Evolutionary conservation across 2,329 filamentous ascomycete genomes (phyloP).

Genomic region (Ceratocystis lukuohia): DNA sequence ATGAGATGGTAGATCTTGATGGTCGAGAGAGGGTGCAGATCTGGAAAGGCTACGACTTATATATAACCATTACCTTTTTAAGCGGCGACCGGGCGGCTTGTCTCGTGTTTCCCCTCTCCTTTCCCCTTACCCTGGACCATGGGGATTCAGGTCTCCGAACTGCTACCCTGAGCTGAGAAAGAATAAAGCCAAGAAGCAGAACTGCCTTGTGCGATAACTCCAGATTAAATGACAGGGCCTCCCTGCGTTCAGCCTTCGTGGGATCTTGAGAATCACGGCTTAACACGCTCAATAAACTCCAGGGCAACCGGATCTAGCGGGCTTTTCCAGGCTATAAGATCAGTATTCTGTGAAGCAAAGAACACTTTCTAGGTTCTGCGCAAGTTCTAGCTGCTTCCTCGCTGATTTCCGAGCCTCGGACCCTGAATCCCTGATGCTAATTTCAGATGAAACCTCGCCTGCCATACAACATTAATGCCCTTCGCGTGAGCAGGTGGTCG

Average conservation of each 20-base stretch:
- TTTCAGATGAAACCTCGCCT: slow-evolving; percentile 11
- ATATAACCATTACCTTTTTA: neutral
- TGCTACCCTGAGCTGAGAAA: neutral
- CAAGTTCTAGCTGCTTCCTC: neutral
- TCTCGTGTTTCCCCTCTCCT: neutral
- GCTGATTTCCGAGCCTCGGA: neutral
- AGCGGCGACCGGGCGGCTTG: neutral
- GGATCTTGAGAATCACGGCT: neutral
- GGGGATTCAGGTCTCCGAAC: neutral
- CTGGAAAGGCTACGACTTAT: neutral
- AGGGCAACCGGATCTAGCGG: neutral
- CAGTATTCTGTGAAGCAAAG: neutral
- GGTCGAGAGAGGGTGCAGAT: neutral
- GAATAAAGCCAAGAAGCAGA: neutral
- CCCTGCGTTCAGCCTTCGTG: neutral
- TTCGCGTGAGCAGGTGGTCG: neutral
- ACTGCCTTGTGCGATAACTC: neutral
- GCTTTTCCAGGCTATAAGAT: neutral
- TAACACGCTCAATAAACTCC: neutral
- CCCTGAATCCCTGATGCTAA: slow-evolving; percentile 1
- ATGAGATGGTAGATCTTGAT: neutral
- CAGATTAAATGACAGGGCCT: neutral
- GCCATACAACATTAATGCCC: neutral
- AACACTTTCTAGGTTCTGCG: neutral
- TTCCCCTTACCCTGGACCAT: neutral